phyloP scores from a whole-genome alignment of 2,329 filamentous ascomycete genomes.

The Botrytis fabae region DNA sequence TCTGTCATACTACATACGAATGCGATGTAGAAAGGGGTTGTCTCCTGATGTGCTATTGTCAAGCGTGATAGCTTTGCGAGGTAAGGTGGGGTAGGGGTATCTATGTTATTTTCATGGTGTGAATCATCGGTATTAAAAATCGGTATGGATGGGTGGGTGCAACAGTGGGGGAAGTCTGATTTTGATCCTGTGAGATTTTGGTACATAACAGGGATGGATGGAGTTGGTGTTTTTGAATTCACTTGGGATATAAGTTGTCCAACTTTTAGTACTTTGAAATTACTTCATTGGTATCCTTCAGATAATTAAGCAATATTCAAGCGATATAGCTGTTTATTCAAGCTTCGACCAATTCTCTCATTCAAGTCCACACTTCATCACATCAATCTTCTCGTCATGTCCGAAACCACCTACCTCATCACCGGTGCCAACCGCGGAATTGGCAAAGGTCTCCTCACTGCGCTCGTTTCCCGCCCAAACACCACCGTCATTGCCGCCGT shows the following conservation, averaged over 20 bases:
- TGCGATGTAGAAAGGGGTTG: not conserved
- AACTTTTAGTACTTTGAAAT: not conserved
- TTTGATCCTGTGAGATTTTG: too few relatives aligned
- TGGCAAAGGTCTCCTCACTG: slow-evolving; percentile 41
- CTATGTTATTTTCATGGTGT: not conserved
- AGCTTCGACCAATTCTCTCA: not conserved
- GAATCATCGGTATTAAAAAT: not conserved
- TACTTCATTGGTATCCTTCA: not conserved
- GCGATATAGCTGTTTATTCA: not conserved
- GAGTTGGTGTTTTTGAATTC: not conserved
- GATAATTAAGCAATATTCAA: not conserved
- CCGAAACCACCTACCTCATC: slow-evolving; percentile 40
- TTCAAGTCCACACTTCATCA: too few relatives aligned
- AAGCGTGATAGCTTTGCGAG: not conserved
- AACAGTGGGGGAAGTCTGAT: not conserved
- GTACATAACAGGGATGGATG: not conserved
- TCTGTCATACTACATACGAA: not conserved
- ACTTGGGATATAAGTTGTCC: not conserved
- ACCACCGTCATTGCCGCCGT: slow-evolving; percentile 45
- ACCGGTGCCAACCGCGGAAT: slow-evolving; percentile 32
- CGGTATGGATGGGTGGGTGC: not conserved
- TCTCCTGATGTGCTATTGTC: not conserved
- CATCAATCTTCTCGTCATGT: slow-evolving; percentile 46
- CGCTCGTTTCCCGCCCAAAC: slow-evolving; percentile 42
- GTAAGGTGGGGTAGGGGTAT: not conserved